phyloP scores from a whole-genome alignment of 805 yeast species.

The Pichia scutulata region DNA sequence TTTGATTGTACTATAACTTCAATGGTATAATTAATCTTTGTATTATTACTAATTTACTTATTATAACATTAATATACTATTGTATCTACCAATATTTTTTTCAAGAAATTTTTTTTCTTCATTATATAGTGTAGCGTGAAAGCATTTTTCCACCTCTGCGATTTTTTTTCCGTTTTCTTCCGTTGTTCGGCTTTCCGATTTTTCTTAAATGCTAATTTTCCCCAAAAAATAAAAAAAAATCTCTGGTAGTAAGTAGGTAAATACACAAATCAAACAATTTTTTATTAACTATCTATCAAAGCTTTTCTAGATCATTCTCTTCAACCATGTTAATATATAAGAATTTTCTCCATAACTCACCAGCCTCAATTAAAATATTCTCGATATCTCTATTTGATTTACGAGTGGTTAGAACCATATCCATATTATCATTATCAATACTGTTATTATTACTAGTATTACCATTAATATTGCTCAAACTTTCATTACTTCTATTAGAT shows the following conservation, averaged over 20 bases:
- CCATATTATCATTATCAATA: neutral
- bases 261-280: neutral
- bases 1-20: neutral
- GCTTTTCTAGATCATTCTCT: slow-evolving; percentile 13
- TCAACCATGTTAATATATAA: slow-evolving; percentile 55
- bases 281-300: neutral
- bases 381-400: slow-evolving; percentile 50
- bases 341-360: slow-evolving; percentile 86
- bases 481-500: neutral
- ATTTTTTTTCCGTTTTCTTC: neutral
- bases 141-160: no score
- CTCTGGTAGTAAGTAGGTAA: neutral
- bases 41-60: neutral
- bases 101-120: no score
- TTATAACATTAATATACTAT: neutral
- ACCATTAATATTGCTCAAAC: neutral
- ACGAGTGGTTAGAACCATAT: neutral
- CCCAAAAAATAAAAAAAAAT: neutral
- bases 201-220: no score
- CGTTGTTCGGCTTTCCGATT: no score
- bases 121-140: no score
- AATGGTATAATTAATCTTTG: neutral
- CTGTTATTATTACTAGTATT: neutral
- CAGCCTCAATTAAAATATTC: slow-evolving; percentile 67
- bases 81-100: no score